phyloP scores from a whole-genome alignment of 176 grass and related monocot genomes.

The Oryza glaberrima region DNA sequence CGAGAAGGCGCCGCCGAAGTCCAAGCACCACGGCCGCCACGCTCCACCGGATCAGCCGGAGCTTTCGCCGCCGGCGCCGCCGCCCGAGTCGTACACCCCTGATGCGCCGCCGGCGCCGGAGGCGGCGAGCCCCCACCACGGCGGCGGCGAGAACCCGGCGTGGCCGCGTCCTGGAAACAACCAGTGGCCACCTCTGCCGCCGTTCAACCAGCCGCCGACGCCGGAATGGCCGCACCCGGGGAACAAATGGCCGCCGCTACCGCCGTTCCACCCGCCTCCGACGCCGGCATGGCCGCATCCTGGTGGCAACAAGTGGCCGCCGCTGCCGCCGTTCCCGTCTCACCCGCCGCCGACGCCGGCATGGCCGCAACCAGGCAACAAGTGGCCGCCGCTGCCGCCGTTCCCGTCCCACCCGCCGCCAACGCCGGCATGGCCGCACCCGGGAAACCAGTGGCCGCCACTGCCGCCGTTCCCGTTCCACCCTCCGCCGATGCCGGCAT shows the following conservation, averaged over 20 bases:
- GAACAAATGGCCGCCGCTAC: background rate
- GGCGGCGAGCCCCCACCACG: conserved; percentile 2
- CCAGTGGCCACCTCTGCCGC: conserved; percentile 7
- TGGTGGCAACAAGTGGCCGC: conserved; percentile 31
- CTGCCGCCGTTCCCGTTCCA: background rate
- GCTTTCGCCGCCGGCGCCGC: conserved; percentile 17
- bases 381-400: conserved; percentile 5
- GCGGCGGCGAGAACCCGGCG: conserved; percentile 1
- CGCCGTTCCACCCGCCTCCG: background rate
- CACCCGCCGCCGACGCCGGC: conserved; percentile 32
- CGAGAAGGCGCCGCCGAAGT: conserved; percentile 27
- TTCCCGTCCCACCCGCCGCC: conserved; percentile 38
- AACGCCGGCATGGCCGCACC: conserved; percentile 8
- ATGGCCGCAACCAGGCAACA: conserved; percentile 20
- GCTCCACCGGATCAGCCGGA: conserved; percentile 19
- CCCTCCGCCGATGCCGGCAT: background rate
- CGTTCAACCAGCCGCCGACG: conserved; percentile 22
- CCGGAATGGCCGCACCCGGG: conserved; percentile 11
- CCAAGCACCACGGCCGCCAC: conserved; percentile 41
- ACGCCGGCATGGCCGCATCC: background rate
- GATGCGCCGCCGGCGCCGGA: background rate
- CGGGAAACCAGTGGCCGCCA: conserved; percentile 3
- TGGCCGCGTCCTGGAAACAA: conserved; percentile 1
- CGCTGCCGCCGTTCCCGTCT: background rate
- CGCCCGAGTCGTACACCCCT: background rate